These are phyloP conservation scores for Chimonanthus praecox DNA, from an alignment of 164 flowering plant species.

Conservation along the genomic window DNA sequence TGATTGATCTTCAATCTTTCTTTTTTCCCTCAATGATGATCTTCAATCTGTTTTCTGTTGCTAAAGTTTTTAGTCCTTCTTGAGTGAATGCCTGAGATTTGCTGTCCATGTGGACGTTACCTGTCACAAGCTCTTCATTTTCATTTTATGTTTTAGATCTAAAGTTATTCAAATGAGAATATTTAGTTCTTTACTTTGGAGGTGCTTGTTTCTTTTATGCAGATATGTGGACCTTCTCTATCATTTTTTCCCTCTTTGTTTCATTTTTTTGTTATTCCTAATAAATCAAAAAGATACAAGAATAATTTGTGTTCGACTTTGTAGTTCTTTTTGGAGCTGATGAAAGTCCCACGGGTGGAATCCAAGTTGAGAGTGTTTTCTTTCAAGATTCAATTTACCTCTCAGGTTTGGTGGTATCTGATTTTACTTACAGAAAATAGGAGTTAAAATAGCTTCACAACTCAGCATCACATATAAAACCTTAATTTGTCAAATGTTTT, in stretches of 20 bases:
- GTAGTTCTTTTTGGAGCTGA: conserved; percentile 87
- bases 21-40: too few species aligned
- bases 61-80: too few species aligned
- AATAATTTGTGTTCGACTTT: conserved; percentile 7
- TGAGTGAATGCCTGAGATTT: too few species aligned
- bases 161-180: not conserved
- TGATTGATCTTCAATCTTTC: too few species aligned
- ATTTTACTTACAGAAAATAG: conserved; percentile 3
- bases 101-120: too few species aligned
- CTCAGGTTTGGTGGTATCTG: conserved; percentile 64
- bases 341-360: conserved; percentile 96
- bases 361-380: conserved; percentile 86
- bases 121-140: too few species aligned
- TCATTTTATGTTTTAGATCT: not conserved
- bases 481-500: conserved; percentile 10
- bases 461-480: not conserved
- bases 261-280: not conserved
- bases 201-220: not conserved
- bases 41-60: too few species aligned
- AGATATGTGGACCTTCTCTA: too few species aligned
- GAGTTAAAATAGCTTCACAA: not conserved
- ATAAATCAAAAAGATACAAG: not conserved
- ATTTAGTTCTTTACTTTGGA: not conserved
- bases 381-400: conserved; percentile 82
- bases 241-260: not conserved